Evolutionary conservation across 768 basidiomycete genomes (phyloP), one percentile per base, ranked within the genome.

Genomic region (Serpula lacrymans): DNA sequence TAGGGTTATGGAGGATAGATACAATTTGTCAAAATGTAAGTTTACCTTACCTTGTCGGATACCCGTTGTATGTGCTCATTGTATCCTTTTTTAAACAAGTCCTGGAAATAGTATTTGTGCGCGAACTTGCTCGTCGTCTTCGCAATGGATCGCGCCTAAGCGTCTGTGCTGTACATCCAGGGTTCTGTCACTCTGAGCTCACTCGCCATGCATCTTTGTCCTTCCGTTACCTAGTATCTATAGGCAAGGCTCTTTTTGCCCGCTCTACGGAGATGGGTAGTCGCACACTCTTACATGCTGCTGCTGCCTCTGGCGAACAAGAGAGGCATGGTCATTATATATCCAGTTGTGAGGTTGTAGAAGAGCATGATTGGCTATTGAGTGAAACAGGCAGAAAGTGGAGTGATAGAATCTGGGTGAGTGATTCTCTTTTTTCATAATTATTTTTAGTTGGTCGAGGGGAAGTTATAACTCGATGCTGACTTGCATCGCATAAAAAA

Each of bases 91-190:
- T n/a, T n/a, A n/a, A n/a, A n/a, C n/a, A 23, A 69, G 60, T 65
- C 2, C 46, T 69, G n/a, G 49, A 53, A 36, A 40, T 68, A 27
- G 56, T 68, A 52, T 67, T 70, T 41, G 46, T 56, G 6, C 58
- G 59, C 14, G 63, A 67, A 33, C 54, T 71, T 4, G 55, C 53
- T 3, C 56, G 55, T 10, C 67, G 58, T 25, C 49, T 66, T 11
- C 54, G 58, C 6, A 31, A 45, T 7, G 42, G 53, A 22, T 47
- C 50, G 3, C 54, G 62, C 1, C 44, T 70, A 23, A 50, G 60
- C 3, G 51, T 65, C 33, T 54, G 54, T 8, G 52, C 58, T 26
- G 50, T 62, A 37, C 55, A 62, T 34, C 68, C 69, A 2, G 67
- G 68, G 4, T 58, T 64, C 34, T 66, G 65, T 26, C 32, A 54